Percentiles rank a stretch among this genome's conserved stretches.
These are phyloP conservation scores for Fragaria ananassa DNA, from an alignment of 306 rosid species.

Conservation along the genomic window DNA sequence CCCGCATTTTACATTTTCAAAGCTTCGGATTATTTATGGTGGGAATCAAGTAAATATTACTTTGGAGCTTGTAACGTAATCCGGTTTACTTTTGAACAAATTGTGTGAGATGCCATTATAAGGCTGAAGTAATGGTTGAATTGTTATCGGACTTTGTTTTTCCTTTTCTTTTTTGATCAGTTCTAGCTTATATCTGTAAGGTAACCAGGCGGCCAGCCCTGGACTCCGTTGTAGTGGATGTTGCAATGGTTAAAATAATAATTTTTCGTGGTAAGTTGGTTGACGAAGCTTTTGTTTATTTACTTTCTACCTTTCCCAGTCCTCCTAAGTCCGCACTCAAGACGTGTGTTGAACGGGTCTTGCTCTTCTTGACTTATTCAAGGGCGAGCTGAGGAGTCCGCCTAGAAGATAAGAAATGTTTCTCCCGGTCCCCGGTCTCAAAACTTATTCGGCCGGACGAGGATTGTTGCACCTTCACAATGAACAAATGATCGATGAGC, in stretches of 20 bases:
- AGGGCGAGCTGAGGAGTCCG: too few species aligned
- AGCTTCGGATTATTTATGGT: background rate
- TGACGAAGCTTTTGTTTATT: background rate
- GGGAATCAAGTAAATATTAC: constrained; percentile 1
- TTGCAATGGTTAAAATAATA: background rate
- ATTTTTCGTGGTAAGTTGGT: background rate
- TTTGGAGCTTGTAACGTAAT: constrained; percentile 3
- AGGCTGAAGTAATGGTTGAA: constrained; percentile 13
- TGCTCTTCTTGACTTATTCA: too few species aligned
- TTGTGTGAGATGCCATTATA: constrained; percentile 7
- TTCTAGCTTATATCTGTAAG: background rate
- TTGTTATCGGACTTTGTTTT: background rate
- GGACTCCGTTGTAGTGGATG: background rate
- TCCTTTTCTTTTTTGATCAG: background rate
- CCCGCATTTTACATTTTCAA: background rate
- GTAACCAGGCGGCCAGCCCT: background rate
- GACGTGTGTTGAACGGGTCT: too few species aligned
- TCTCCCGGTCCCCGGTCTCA: too few species aligned
- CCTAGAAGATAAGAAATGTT: too few species aligned
- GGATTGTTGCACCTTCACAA: too few species aligned
- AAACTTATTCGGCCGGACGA: too few species aligned
- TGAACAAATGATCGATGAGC: too few species aligned
- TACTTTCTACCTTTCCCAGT: background rate
- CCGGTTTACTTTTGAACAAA: background rate
- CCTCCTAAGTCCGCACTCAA: too few species aligned